Evolutionary conservation across 805 yeast genomes (phyloP).

Genomic region (Cyberlindnera mycetangii): DNA sequence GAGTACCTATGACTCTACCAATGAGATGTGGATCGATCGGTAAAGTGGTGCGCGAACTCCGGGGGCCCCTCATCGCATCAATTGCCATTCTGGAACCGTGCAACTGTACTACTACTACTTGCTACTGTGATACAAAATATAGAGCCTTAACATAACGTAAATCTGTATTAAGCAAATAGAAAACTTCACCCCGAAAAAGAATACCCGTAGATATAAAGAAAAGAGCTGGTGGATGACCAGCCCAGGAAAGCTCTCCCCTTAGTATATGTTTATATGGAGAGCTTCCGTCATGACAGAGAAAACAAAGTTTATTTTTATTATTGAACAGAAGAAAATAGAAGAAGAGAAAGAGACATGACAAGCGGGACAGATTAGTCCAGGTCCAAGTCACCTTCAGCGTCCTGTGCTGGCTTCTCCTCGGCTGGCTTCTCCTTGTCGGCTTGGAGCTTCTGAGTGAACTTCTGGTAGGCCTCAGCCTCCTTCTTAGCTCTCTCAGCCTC

Average conservation of each 20-base stretch:
- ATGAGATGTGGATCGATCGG: constrained; percentile 5
- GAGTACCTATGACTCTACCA: background rate
- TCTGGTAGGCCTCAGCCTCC: constrained; percentile 70
- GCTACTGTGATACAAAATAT: background rate
- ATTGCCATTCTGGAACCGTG: background rate
- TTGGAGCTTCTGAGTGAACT: constrained; percentile 33
- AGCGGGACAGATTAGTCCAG: constrained; percentile 29
- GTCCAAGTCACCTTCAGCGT: constrained; percentile 40
- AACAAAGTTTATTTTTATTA: background rate
- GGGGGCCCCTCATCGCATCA: background rate
- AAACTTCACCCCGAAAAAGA: constrained; percentile 1
- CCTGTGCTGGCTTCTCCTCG: constrained; percentile 24
- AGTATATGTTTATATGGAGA: background rate
- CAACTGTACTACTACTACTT: background rate
- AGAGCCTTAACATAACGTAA: background rate
- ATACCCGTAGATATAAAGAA: constrained; percentile 1
- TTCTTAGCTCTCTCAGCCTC: constrained; percentile 83
- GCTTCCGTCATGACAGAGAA: background rate
- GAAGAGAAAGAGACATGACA: background rate
- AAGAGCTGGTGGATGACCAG: background rate
- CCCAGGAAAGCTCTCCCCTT: background rate
- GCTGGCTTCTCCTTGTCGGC: constrained; percentile 25
- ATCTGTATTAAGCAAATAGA: constrained; percentile 1
- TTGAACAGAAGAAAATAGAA: background rate
- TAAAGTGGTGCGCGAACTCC: constrained; percentile 2